Base-by-base conservation (phyloP, 768 basidiomycete species). In the Tephrocybe rancida region DNA sequence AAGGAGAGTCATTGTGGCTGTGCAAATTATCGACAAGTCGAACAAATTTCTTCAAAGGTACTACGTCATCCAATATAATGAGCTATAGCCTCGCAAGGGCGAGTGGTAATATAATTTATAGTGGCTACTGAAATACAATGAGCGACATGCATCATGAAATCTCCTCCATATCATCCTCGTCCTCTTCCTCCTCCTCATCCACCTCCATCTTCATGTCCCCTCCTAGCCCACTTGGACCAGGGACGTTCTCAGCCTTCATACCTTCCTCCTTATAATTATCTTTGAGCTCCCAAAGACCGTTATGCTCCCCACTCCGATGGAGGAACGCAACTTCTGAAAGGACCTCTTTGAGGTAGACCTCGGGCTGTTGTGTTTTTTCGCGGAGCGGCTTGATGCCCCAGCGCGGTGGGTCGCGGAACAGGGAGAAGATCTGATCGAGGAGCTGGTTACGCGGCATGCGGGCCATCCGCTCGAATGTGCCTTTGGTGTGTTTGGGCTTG, bases 401-500 rank as follows among this genome's bases (percentile, higher is more conserved):
- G 46, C 84, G 85, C n/a, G 86, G 81, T 39, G 80, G 80, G 55
- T 92, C 85, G 54, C 83, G 80, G 76, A 95, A 98, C 5, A 86
- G 75, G 2, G 71, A 61, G 71, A 95, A 95, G 37, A 97, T 78
- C 50, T 87, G 73, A 67, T 97, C 92, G 68, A 93, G 78, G 7
- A 97, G 81, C 64, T 95, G 89, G 71, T 93, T 89, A 50, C 88
- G 80, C 5, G 92, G 92, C 72, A 97, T 86, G 66, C 95, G 90
- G n/a, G 90, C 87, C 83, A 91, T 89, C 60, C 90, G 88, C 70
- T 95, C 92, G 72, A 89, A 89, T 13, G 81, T 74, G 25, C 87
- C 87, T 60, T 90, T 90, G 16, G 77, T 68, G 1, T 74, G 78
- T 66, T 88, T 90, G 34, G 73, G 80, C 70, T 87, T 90, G 14